phyloP scores from a whole-genome alignment of 768 basidiomycete genomes.

The Agrocybe chaxingu region DNA sequence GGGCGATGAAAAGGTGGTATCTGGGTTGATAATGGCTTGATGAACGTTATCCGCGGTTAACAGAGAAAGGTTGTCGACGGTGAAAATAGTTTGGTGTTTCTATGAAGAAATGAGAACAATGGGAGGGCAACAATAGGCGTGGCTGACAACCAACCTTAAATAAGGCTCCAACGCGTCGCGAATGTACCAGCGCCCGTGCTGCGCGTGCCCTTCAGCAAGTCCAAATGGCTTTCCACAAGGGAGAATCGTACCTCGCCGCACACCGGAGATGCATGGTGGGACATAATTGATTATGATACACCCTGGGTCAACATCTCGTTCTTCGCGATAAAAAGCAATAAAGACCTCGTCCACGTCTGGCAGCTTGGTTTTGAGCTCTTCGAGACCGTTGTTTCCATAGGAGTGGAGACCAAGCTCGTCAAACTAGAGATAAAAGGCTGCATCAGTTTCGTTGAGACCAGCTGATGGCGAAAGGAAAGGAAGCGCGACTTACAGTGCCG shows the following conservation, averaged over 20 bases:
- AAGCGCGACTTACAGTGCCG: constrained; percentile 19
- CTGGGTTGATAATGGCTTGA: constrained; percentile 24
- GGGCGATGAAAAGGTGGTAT: constrained; percentile 7
- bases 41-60: constrained; percentile 39
- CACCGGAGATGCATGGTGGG: constrained; percentile 37
- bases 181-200: constrained; percentile 47
- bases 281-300: constrained; percentile 44
- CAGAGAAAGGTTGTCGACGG: constrained; percentile 40
- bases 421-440: constrained; percentile 21
- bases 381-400: constrained; percentile 38
- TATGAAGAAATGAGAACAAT: constrained; percentile 22
- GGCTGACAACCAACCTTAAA: constrained; percentile 36
- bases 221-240: background rate
- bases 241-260: constrained; percentile 21
- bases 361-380: constrained; percentile 43
- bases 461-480: background rate
- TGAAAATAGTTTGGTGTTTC: constrained; percentile 44
- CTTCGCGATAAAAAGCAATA: constrained; percentile 45
- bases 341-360: constrained; percentile 35
- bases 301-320: constrained; percentile 30
- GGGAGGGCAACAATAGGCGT: constrained; percentile 15
- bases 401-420: constrained; percentile 39
- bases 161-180: constrained; percentile 41
- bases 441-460: constrained; percentile 1
- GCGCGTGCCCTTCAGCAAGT: constrained; percentile 6